A percentile compares a stretch with the other conserved stretches of the same genome.
These are phyloP conservation scores for Calonectria hawksworthii DNA, from an alignment of 2,329 filamentous ascomycete genomes.

Conservation along the genomic window DNA sequence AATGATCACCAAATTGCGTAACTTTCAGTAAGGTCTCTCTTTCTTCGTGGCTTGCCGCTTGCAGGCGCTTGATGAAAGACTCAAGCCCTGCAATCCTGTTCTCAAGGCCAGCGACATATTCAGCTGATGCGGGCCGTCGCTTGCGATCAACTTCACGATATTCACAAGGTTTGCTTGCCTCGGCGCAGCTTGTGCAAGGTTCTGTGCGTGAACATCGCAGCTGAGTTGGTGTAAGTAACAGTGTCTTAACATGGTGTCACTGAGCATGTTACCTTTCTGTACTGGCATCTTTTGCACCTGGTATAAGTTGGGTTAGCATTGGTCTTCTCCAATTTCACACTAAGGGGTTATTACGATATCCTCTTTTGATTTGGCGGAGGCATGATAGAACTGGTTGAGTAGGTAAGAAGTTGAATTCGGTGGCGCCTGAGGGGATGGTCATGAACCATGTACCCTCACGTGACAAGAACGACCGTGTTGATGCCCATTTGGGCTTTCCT, in stretches of 20 bases:
- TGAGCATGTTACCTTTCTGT: constrained; percentile 17
- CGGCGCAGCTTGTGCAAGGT: constrained; percentile 24
- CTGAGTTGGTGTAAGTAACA: neutral
- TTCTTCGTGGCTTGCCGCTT: constrained; percentile 18
- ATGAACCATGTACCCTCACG: constrained; percentile 2
- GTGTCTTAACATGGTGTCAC: neutral
- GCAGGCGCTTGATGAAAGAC: constrained; percentile 19
- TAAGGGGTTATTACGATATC: neutral
- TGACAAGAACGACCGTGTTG: neutral
- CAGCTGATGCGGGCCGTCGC: constrained; percentile 30
- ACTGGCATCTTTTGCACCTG: constrained; percentile 30
- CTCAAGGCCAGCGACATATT: constrained; percentile 40
- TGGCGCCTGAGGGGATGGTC: neutral
- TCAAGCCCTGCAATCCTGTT: constrained; percentile 37
- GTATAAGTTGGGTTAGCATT: neutral
- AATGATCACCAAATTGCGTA: constrained; percentile 10
- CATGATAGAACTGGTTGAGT: neutral
- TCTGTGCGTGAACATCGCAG: constrained; percentile 28
- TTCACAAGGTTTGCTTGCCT: constrained; percentile 16
- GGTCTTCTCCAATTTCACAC: neutral
- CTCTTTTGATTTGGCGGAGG: neutral
- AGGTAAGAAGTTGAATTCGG: neutral
- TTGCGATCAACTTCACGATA: constrained; percentile 27
- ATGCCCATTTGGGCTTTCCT: neutral
- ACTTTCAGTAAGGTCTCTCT: constrained; percentile 13